These are phyloP conservation scores for Carex scoparia DNA, from an alignment of 176 grass and related monocot genomes.

Conservation along the genomic window DNA sequence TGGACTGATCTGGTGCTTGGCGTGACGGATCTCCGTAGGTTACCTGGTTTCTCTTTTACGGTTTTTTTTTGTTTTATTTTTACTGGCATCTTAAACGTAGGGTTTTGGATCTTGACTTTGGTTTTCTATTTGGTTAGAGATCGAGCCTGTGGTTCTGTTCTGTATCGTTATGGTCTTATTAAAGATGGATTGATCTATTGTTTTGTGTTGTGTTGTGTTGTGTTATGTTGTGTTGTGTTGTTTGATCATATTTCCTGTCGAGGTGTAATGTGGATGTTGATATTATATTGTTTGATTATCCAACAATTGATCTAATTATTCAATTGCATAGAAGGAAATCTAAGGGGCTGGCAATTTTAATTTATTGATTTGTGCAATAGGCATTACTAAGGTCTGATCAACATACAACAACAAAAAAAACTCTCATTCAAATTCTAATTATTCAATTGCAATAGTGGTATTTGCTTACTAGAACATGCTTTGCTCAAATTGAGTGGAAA, in stretches of 20 bases:
- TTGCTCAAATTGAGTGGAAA: not conserved
- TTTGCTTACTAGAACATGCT: not conserved
- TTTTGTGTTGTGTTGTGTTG: not conserved
- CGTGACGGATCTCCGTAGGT: not conserved
- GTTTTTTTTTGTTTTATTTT: not conserved
- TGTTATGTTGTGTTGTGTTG: not conserved
- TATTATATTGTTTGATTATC: not conserved
- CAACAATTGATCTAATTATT: not conserved
- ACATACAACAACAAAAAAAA: not conserved
- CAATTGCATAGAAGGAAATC: not conserved
- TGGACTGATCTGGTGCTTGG: not conserved
- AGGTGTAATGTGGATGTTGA: not conserved
- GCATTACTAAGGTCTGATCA: not conserved
- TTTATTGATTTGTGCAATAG: not conserved
- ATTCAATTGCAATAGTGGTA: not conserved
- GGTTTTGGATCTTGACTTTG: slow-evolving; percentile 7
- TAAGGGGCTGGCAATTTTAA: not conserved
- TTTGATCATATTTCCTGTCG: not conserved
- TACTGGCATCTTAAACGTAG: not conserved
- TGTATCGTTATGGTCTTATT: not conserved
- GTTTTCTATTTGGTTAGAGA: not conserved
- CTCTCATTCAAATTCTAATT: not conserved
- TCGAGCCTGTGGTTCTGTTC: not conserved
- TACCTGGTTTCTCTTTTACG: not conserved
- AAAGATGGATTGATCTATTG: slow-evolving; percentile 8